phyloP scores from a whole-genome alignment of 2,329 filamentous ascomycete species.

The Aspergillus amoenus region DNA sequence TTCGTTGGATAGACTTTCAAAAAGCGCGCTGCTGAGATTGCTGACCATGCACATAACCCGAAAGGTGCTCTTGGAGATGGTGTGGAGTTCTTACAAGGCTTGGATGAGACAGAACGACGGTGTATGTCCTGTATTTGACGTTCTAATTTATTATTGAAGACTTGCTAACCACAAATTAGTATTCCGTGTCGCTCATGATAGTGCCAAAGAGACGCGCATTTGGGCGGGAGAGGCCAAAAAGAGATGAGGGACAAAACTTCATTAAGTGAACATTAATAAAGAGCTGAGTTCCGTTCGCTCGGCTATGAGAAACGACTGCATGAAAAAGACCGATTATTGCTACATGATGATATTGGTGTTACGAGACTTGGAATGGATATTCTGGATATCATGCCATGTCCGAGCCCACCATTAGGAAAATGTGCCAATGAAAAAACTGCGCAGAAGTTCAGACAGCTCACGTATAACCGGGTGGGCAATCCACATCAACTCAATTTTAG shows the following conservation, averaged over 20 bases:
- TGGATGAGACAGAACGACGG: constrained; percentile 86
- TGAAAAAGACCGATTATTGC: neutral
- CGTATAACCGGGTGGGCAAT: no score
- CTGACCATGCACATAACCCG: constrained; percentile 84
- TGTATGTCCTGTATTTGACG: constrained; percentile 36
- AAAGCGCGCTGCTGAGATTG: constrained; percentile 75
- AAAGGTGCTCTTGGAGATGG: constrained; percentile 65
- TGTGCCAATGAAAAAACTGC: neutral
- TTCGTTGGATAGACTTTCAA: constrained; percentile 66
- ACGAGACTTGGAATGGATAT: neutral
- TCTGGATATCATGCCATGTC: neutral
- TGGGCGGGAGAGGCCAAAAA: constrained; percentile 67
- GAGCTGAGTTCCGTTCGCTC: constrained; percentile 30
- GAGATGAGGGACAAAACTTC: constrained; percentile 22
- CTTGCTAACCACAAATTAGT: constrained; percentile 41
- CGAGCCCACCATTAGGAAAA: neutral
- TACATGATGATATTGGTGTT: neutral
- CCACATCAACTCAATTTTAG: neutral
- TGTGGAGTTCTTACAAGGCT: constrained; percentile 78
- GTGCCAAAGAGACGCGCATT: constrained; percentile 66
- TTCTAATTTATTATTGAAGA: neutral
- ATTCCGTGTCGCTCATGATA: constrained; percentile 73
- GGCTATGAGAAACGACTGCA: constrained; percentile 1
- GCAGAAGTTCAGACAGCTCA: neutral
- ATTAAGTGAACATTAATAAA: neutral